Evolutionary conservation across 306 rosid species (phyloP).

Genomic region (Castanospermum australe): DNA sequence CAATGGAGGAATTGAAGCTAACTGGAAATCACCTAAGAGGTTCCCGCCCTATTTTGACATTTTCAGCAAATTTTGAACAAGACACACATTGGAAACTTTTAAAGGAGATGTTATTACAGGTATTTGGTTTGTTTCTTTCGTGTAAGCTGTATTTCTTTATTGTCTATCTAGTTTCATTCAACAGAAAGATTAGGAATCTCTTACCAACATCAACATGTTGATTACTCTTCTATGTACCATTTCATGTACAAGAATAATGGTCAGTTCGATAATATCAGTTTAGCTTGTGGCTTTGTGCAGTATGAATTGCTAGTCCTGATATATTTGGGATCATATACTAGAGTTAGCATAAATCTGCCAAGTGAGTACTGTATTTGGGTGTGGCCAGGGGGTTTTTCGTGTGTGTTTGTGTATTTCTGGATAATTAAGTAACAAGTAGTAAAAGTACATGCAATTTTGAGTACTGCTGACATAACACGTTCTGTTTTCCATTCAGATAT

Average conservation of each 20-base stretch:
- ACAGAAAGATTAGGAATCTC: neutral
- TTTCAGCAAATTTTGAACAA: conserved; percentile 83
- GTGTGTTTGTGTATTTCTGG: neutral
- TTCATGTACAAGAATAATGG: neutral
- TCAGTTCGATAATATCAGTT: no score
- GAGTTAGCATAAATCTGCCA: neutral
- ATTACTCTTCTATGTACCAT: neutral
- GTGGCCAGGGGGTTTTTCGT: neutral
- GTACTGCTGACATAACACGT: conserved; percentile 22
- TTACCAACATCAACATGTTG: neutral
- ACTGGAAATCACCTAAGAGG: conserved; percentile 88
- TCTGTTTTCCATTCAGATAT: conserved; percentile 50
- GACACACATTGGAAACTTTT: conserved; percentile 86
- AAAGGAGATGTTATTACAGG: conserved; percentile 94
- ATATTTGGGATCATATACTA: neutral
- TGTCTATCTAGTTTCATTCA: conserved; percentile 5
- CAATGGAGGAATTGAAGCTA: conserved; percentile 93
- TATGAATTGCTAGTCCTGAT: neutral
- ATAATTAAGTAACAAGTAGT: neutral
- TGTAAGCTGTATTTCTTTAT: neutral
- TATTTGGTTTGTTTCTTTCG: conserved; percentile 24
- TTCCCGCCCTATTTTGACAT: conserved; percentile 88
- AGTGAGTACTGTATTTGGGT: neutral
- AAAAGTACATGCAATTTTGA: neutral
- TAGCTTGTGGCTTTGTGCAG: neutral